Percentiles rank a stretch among this genome's conserved stretches.
Conservation (phyloP, 1,284 basidiomycete genomes). For the Thecaphora frezii region DNA sequence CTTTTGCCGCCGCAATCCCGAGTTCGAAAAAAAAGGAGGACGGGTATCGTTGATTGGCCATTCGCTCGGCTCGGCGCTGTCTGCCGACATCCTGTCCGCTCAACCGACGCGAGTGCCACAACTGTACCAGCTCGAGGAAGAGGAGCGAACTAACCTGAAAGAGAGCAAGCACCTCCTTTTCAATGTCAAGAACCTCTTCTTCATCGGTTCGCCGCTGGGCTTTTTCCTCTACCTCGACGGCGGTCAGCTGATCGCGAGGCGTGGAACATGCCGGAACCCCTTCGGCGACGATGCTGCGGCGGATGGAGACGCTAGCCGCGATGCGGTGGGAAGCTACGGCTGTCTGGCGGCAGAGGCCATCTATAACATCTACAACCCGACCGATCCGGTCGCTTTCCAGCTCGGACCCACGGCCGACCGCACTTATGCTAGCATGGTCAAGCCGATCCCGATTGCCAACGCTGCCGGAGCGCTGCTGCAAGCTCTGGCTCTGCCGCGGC, state of each 20-base stretch:
- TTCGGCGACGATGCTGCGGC: constrained; percentile 61
- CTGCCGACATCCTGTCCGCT: constrained; percentile 64
- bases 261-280: constrained; percentile 61
- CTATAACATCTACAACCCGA: constrained; percentile 62
- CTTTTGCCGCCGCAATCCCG: constrained; percentile 65
- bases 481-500: constrained; percentile 47
- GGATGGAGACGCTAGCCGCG: constrained; percentile 35
- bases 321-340: constrained; percentile 62
- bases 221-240: constrained; percentile 65
- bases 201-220: constrained; percentile 65
- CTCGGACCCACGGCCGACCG: constrained; percentile 59
- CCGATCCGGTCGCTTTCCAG: constrained; percentile 61
- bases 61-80: constrained; percentile 64
- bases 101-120: constrained; percentile 63
- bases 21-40: constrained; percentile 59
- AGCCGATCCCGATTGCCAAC: constrained; percentile 57
- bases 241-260: constrained; percentile 64
- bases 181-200: constrained; percentile 64
- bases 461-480: constrained; percentile 52
- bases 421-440: constrained; percentile 56
- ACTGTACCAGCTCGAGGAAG: constrained; percentile 10
- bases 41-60: constrained; percentile 62
- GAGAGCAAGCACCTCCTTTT: constrained; percentile 39
- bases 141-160: constrained; percentile 8
- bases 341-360: constrained; percentile 64